Percentiles rank a stretch among this genome's conserved stretches.
Evolutionary conservation across 2,329 filamentous ascomycete genomes (phyloP).

Genomic region (Parascedosporium putredinis): DNA sequence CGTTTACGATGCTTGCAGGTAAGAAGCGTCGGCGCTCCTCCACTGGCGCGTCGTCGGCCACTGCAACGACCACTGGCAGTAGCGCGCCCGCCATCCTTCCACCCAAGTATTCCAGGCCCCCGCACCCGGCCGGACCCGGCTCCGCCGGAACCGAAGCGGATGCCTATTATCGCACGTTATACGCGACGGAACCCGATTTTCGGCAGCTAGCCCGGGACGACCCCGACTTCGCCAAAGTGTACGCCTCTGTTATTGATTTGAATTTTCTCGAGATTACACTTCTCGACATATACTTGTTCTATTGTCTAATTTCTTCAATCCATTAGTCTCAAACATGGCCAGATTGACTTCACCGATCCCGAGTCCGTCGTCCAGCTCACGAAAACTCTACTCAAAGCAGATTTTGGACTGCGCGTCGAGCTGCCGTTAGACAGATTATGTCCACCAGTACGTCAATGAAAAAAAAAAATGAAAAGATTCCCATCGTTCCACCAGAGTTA

Average conservation of each 20-base stretch:
- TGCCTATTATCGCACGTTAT: slow-evolving; percentile 23
- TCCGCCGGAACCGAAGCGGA: slow-evolving; percentile 12
- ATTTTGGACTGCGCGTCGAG: slow-evolving; percentile 63
- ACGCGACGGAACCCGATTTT: slow-evolving; percentile 31
- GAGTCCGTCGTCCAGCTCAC: slow-evolving; percentile 70
- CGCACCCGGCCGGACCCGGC: no score
- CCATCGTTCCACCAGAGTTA: no score
- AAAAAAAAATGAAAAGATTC: no score
- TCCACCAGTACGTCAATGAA: slow-evolving; percentile 58
- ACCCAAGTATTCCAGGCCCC: no score
- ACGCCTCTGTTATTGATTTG: slow-evolving; percentile 10
- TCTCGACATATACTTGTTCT: no score
- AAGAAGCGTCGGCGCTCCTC: background rate
- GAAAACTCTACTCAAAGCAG: slow-evolving; percentile 61
- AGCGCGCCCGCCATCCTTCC: no score
- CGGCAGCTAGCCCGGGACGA: slow-evolving; percentile 29
- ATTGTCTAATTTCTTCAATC: slow-evolving; percentile 7
- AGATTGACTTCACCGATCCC: slow-evolving; percentile 74
- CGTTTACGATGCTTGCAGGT: background rate
- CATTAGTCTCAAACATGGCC: slow-evolving; percentile 28
- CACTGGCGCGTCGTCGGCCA: background rate
- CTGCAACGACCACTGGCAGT: background rate
- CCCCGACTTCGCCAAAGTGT: slow-evolving; percentile 31
- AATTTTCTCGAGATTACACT: no score
- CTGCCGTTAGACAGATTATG: slow-evolving; percentile 74